Evolutionary conservation across 2,329 filamentous ascomycete genomes (phyloP).

Genomic region (Ophiobolus disseminans): DNA sequence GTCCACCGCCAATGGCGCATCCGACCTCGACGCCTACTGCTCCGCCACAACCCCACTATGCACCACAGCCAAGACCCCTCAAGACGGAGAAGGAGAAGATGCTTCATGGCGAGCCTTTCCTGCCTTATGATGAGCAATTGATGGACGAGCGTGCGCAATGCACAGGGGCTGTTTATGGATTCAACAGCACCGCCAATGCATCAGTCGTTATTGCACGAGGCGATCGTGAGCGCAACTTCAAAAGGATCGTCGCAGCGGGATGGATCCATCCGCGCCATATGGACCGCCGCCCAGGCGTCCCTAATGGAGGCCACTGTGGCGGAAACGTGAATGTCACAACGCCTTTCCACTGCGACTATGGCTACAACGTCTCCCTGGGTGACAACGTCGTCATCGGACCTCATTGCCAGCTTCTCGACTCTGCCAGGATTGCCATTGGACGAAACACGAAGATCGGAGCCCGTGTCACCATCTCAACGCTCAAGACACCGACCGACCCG

Average conservation of each 20-base stretch:
- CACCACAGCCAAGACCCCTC: conserved; percentile 36
- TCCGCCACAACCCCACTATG: conserved; percentile 33
- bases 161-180: conserved; percentile 79
- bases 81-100: conserved; percentile 88
- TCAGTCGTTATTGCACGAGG: conserved; percentile 69
- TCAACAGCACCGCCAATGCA: conserved; percentile 83
- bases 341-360: conserved; percentile 92
- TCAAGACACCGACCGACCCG: conserved; percentile 74
- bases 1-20: conserved; percentile 26
- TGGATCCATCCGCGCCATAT: conserved; percentile 40
- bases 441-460: conserved; percentile 74
- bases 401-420: conserved; percentile 85
- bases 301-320: conserved; percentile 67
- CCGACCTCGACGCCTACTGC: conserved; percentile 24
- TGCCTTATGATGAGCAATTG: conserved; percentile 78
- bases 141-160: conserved; percentile 85
- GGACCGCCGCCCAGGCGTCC: conserved; percentile 3
- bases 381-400: conserved; percentile 83
- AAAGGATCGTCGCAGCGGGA: conserved; percentile 72
- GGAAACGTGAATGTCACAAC: conserved; percentile 79
- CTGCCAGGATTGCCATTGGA: conserved; percentile 82
- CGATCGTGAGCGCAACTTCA: conserved; percentile 74
- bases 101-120: conserved; percentile 79
- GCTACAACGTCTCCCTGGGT: conserved; percentile 90
- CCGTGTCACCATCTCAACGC: conserved; percentile 85